Conservation (phyloP, 805 yeast species). For the Candida corydali region DNA sequence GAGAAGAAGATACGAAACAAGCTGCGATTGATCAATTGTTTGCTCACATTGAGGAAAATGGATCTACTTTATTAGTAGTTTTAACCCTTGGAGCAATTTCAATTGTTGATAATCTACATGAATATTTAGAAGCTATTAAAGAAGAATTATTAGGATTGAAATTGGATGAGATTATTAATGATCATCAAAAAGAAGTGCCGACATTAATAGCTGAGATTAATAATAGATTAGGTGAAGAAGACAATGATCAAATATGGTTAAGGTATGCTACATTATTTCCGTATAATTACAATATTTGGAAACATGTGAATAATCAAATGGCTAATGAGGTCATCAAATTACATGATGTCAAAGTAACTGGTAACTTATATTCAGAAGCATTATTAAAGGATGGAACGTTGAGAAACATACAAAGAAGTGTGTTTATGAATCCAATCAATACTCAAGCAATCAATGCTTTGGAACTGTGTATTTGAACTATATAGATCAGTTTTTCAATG, state of each 20-base stretch:
- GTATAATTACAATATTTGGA: constrained; percentile 65
- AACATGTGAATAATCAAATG: constrained; percentile 48
- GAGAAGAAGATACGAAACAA: constrained; percentile 70
- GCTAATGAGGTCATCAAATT: constrained; percentile 56
- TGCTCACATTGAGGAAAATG: constrained; percentile 56
- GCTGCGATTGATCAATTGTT: constrained; percentile 85
- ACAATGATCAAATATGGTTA: constrained; percentile 47
- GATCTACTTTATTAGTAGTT: constrained; percentile 63
- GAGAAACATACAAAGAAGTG: constrained; percentile 61
- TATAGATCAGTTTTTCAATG: constrained; percentile 27
- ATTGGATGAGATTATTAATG: constrained; percentile 44
- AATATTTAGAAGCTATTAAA: constrained; percentile 58
- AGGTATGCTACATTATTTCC: constrained; percentile 75
- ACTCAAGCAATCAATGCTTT: constrained; percentile 10
- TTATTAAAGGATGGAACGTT: constrained; percentile 46
- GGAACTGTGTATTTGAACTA: constrained; percentile 5
- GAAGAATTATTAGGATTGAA: constrained; percentile 59
- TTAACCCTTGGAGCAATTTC: constrained; percentile 78
- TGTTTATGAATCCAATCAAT: constrained; percentile 54
- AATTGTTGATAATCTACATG: constrained; percentile 55
- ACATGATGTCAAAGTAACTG: constrained; percentile 46
- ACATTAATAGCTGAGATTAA: constrained; percentile 51
- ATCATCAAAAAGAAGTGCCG: constrained; percentile 54
- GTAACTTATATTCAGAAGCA: constrained; percentile 49
- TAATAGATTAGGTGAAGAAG: constrained; percentile 26